Base-by-base conservation (phyloP, 192 early-diverging fungal species). In the Powellomyces hirtus region DNA sequence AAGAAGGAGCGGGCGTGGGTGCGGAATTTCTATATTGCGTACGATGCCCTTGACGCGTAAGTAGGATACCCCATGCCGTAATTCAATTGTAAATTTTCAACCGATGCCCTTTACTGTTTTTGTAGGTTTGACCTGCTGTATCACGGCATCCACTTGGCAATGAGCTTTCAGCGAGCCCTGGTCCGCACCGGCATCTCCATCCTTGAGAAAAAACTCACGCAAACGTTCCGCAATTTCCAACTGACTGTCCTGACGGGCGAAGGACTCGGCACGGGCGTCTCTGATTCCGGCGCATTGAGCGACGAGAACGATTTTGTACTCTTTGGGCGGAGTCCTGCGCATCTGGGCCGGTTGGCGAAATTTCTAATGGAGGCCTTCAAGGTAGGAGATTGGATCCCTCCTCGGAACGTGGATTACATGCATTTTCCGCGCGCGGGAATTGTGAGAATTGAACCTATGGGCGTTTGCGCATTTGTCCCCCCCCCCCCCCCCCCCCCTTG, bases 11-110 rank as follows among this genome's bases (percentile, higher is more conserved):
- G 57, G 38, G 55, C 38, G 76, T 94, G 91, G 91, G 71, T 91
- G 56, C 56, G 75, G 30, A 91, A 93, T 29, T 98, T 96, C 74
- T 98, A 88, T 76, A 82, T 88, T 0, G 93, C 94, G 16, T 96
- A 90, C 65, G 96, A 98, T 68, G 88, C 96, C 5, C 74, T 98
- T 18, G 83, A 83, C 34, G 77, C 70, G 74, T 85, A 66, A 62
- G 65, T 30, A 46, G 18, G 13, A n/a, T n/a, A n/a, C n/a, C n/a
- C n/a, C n/a, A n/a, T n/a, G n/a, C n/a, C n/a, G n/a, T n/a, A 18
- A 42, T 42, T 42, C 18, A 18, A 42, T 18, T 18, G 40, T 42
- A 13, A 42, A n/a, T n/a, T n/a, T n/a, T n/a, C n/a, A n/a, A n/a
- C n/a, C n/a, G n/a, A n/a, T n/a, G n/a, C n/a, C 38, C 29, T 16